Conservation (phyloP, 306 rosid species). For the Begonia peltatifolia region DNA sequence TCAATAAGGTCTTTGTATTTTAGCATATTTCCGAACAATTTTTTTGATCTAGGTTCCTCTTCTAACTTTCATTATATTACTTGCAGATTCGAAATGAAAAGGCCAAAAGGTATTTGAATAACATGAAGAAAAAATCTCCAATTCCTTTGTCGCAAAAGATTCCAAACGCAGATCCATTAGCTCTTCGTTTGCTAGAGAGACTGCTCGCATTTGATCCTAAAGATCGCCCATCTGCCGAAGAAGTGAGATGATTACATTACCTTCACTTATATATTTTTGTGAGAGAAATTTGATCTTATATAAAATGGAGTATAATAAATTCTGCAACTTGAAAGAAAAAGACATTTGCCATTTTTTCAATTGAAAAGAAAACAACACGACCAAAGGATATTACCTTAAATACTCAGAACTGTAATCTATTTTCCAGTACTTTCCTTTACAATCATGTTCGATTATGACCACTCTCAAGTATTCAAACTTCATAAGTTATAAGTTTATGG, state of each 20-base stretch:
- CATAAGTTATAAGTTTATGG: too few species aligned
- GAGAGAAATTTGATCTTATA: too few species aligned
- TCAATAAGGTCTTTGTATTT: conserved; percentile 30
- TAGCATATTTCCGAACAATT: background rate
- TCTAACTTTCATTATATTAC: background rate
- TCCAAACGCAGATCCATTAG: conserved; percentile 42
- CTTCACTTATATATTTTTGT: too few species aligned
- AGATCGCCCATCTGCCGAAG: conserved; percentile 52
- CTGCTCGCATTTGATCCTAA: conserved; percentile 55
- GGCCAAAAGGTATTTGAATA: conserved; percentile 43
- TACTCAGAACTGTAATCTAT: too few species aligned
- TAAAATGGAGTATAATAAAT: too few species aligned
- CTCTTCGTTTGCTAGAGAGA: conserved; percentile 41
- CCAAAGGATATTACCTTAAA: too few species aligned
- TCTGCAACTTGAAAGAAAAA: too few species aligned
- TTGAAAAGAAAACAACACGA: too few species aligned
- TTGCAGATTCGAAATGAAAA: conserved; percentile 56
- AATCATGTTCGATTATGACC: too few species aligned
- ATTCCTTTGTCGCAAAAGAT: conserved; percentile 37
- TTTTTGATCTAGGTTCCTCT: background rate
- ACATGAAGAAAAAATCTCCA: conserved; percentile 32
- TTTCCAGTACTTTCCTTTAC: too few species aligned
- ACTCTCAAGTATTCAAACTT: too few species aligned
- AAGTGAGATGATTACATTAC: conserved; percentile 16
- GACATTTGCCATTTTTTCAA: too few species aligned